Evolutionary conservation across 2,329 filamentous ascomycete genomes (phyloP).

Genomic region (Verticillium longisporum): DNA sequence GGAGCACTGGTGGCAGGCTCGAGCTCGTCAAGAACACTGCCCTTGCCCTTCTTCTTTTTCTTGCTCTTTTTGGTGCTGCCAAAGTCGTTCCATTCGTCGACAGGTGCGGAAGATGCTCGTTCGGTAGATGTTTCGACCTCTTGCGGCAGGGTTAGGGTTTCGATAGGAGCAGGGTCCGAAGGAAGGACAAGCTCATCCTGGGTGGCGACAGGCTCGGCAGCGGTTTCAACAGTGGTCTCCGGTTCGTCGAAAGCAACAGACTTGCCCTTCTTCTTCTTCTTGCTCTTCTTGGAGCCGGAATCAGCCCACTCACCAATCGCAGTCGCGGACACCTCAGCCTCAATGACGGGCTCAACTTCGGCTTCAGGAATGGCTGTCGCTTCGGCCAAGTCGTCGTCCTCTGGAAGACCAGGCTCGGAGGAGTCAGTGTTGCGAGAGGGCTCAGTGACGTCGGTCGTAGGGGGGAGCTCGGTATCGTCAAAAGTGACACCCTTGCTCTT

Average conservation of each 20-base stretch:
- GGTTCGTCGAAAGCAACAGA: neutral
- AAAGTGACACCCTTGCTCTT: conserved; percentile 11
- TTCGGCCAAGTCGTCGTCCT: neutral
- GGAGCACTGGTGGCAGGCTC: neutral
- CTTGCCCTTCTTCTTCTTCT: neutral
- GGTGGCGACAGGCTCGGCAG: neutral
- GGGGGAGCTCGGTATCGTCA: neutral
- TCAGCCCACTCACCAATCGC: neutral
- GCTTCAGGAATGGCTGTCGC: no score
- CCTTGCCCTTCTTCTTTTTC: conserved; percentile 18
- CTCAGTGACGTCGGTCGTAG: neutral
- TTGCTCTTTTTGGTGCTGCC: conserved; percentile 17
- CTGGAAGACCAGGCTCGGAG: neutral
- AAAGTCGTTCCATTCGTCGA: neutral
- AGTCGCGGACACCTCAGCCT: neutral
- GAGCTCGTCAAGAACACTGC: neutral
- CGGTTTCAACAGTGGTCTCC: neutral
- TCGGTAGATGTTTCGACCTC: neutral
- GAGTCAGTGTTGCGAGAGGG: neutral
- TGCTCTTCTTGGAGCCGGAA: neutral
- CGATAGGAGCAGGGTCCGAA: neutral
- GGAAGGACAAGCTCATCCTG: neutral
- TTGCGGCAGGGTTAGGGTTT: neutral
- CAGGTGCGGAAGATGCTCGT: neutral
- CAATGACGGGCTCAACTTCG: neutral